Base-by-base conservation (phyloP, 352 stramenopile species). In the Globisporangium rhizosaccharum region DNA sequence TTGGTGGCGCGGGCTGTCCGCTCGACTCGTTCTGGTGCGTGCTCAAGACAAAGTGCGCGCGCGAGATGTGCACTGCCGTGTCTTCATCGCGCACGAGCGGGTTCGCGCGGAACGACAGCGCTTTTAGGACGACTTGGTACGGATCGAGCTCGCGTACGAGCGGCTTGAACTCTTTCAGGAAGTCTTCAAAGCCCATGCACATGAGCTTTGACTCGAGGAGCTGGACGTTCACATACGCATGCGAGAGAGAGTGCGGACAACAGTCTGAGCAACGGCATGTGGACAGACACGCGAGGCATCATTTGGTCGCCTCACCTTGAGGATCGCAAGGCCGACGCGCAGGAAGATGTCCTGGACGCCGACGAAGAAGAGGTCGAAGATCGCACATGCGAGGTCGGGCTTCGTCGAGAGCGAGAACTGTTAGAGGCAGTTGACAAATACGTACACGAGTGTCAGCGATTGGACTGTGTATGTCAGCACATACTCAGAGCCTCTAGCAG, bases 361-460 rank as follows among this genome's bases (percentile, higher is more conserved):
- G 25, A 90, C 76, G 41, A 95, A 88, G 51, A 95, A 90, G 46
- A 95, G 69, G 52, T 95, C 85, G 20, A 95, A 87, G 52, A 95
- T 86, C 10, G 85, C 85, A 52, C 77, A 89, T 20, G 83, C 79
- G 15, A 95, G 72, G 23, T 93, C 85, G 5, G 76, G 66, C 60
- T 92, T 95, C 18, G 82, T 91, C 15, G 83, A 95, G 11, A 92
- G 60, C 3, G 85, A 92, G 57, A 95, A 95, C 76, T 44, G 20
- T 2, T 45, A 4, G 18, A n/a, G 9, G 25, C 17, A 36, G 36
- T 47, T 8, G 14, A 17, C n/a, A 18, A 6, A 33, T 3, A 33
- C 28, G 28, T 6, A 46, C 14, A 30, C 6, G 6, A 15, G 17
- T 25, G 30, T 46, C 28, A 49, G 20, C 20, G 41, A 47, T 47